Conservation (phyloP, 1,284 basidiomycete genomes). For the Moesziomyces globuligerus region DNA sequence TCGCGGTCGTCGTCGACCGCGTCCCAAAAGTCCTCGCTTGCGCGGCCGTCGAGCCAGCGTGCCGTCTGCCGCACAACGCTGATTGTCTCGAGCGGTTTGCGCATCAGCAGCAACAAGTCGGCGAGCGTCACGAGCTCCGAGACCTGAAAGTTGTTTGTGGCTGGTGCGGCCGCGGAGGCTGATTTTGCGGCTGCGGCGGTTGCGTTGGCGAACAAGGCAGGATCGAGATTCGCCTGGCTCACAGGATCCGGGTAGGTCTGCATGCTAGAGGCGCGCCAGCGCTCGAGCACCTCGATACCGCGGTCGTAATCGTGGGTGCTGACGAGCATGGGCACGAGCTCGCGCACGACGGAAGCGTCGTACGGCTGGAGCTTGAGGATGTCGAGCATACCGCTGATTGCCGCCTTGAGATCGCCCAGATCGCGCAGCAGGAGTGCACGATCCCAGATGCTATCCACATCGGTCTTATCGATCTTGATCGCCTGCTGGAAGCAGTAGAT, state of each 20-base stretch:
- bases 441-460: conserved; percentile 89
- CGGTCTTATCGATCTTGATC: conserved; percentile 79
- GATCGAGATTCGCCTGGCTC: conserved; percentile 11
- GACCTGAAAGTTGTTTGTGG: conserved; percentile 51
- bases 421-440: conserved; percentile 83
- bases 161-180: not conserved
- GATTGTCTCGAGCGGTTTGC: conserved; percentile 77
- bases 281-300: conserved; percentile 76
- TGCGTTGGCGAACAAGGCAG: conserved; percentile 20
- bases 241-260: conserved; percentile 57
- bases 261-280: conserved; percentile 72
- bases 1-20: conserved; percentile 80
- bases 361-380: conserved; percentile 82
- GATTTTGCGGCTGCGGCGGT: not conserved
- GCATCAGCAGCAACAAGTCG: conserved; percentile 81
- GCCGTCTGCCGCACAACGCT: conserved; percentile 79
- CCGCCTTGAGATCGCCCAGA: conserved; percentile 78
- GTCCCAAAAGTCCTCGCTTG: conserved; percentile 81
- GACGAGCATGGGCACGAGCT: conserved; percentile 81
- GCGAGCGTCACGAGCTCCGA: conserved; percentile 77
- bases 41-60: conserved; percentile 87
- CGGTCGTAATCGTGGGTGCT: conserved; percentile 75
- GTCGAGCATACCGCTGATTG: conserved; percentile 78
- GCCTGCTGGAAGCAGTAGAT: conserved; percentile 91
- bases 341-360: conserved; percentile 81